A percentile compares a stretch with the other conserved stretches of the same genome.
phyloP scores from a whole-genome alignment of 352 stramenopile genomes.

The Pythium angustatum region DNA sequence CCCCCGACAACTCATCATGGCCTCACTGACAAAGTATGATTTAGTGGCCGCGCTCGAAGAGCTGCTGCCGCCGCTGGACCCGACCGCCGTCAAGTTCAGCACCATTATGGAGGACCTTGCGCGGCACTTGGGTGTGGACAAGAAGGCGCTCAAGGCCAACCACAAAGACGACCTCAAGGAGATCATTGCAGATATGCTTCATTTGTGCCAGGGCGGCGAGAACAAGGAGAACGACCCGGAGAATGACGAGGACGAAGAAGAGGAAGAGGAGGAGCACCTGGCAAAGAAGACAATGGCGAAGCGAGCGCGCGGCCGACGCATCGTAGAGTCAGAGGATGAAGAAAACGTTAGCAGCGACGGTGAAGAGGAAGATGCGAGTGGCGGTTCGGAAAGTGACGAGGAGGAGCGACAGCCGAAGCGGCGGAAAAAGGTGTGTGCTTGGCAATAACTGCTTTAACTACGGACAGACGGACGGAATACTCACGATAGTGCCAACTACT shows the following conservation, averaged over 20 bases:
- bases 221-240: constrained; percentile 36
- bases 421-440: constrained; percentile 24
- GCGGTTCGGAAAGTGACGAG: neutral
- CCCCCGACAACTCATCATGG: no score
- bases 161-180: constrained; percentile 53
- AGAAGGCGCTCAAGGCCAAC: constrained; percentile 41
- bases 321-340: constrained; percentile 35
- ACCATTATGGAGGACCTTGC: constrained; percentile 56
- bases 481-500: no score
- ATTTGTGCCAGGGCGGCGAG: constrained; percentile 28
- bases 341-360: constrained; percentile 31
- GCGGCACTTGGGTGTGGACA: constrained; percentile 44
- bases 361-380: constrained; percentile 24
- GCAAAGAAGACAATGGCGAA: constrained; percentile 11
- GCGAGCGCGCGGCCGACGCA: constrained; percentile 14
- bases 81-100: constrained; percentile 45
- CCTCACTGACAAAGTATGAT: constrained; percentile 30
- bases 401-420: constrained; percentile 18
- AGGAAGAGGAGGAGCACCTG: constrained; percentile 23
- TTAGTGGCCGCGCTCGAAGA: constrained; percentile 41
- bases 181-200: constrained; percentile 52
- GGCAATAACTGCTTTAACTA: neutral
- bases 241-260: constrained; percentile 22
- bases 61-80: constrained; percentile 63
- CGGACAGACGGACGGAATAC: no score